These are phyloP conservation scores for Gymnopus androsaceus DNA, from an alignment of 1,284 basidiomycete species.

Conservation along the genomic window DNA sequence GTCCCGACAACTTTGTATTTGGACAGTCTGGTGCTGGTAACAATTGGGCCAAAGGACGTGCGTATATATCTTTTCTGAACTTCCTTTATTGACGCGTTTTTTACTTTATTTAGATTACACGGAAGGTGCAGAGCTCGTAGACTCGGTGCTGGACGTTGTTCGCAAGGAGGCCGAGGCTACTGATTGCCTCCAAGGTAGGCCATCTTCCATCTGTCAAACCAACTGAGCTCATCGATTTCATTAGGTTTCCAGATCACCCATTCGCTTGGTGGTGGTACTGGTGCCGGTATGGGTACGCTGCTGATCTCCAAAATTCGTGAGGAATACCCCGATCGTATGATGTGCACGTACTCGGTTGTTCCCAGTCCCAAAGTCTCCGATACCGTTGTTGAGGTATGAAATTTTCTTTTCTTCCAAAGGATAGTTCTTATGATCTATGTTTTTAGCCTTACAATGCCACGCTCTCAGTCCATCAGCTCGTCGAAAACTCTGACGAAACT, in stretches of 20 bases:
- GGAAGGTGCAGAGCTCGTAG: conserved; percentile 95
- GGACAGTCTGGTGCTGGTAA: conserved; percentile 92
- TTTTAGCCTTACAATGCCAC: conserved; percentile 89
- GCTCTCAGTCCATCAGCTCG: conserved; percentile 92
- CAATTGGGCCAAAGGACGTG: conserved; percentile 95
- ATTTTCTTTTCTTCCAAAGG: not conserved
- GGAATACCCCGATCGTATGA: conserved; percentile 96
- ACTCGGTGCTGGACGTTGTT: conserved; percentile 88
- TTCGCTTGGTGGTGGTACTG: conserved; percentile 96
- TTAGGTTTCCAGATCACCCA: conserved; percentile 95
- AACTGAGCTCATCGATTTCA: not conserved
- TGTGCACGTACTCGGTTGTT: conserved; percentile 95
- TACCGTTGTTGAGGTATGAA: conserved; percentile 87
- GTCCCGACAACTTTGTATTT: conserved; percentile 94
- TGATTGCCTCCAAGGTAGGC: conserved; percentile 85
- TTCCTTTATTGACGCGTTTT: conserved; percentile 11
- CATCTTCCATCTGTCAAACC: conserved; percentile 19
- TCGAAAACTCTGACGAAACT: conserved; percentile 95
- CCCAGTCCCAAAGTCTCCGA: conserved; percentile 97
- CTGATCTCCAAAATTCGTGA: conserved; percentile 91
- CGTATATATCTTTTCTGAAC: conserved; percentile 37
- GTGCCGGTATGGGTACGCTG: conserved; percentile 91
- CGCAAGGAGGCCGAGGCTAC: conserved; percentile 90
- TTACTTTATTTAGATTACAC: conserved; percentile 70
- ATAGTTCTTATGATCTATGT: conserved; percentile 7